phyloP scores from a whole-genome alignment of 441 rosid species.

The Jatropha podagrica region DNA sequence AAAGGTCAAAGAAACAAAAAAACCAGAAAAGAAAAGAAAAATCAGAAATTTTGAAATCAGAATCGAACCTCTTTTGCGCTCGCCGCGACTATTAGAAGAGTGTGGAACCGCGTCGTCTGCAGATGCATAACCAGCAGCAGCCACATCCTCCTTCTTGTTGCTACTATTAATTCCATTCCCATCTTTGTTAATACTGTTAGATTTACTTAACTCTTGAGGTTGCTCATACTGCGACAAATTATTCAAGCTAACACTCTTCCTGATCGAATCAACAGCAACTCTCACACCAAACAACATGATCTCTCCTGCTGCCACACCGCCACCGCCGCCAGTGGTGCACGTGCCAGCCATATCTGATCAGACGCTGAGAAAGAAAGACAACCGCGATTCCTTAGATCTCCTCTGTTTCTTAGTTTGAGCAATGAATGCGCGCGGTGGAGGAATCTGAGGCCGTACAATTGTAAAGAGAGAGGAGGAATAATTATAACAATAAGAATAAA shows the following conservation, averaged over 20 bases:
- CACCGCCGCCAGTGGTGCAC: conserved; percentile 24
- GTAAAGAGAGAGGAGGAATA: background rate
- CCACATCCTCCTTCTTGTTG: conserved; percentile 28
- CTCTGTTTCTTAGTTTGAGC: background rate
- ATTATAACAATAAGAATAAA: background rate
- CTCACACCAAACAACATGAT: conserved; percentile 89
- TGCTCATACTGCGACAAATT: conserved; percentile 81
- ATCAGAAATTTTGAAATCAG: conserved; percentile 12
- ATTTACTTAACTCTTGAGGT: conserved; percentile 31
- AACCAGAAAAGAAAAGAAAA: background rate
- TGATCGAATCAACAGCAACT: conserved; percentile 85
- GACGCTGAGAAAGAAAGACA: background rate
- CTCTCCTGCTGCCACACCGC: conserved; percentile 45
- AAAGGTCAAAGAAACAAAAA: background rate
- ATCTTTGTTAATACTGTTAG: background rate
- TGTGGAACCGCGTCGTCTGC: conserved; percentile 72
- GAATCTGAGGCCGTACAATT: conserved; percentile 21
- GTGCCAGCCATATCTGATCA: conserved; percentile 20
- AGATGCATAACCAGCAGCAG: conserved; percentile 61
- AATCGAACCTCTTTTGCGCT: conserved; percentile 81
- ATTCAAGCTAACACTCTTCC: conserved; percentile 91
- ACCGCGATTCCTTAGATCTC: conserved; percentile 1
- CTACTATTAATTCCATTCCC: background rate
- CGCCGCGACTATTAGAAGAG: conserved; percentile 52
- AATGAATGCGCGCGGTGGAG: conserved; percentile 2